phyloP scores from a whole-genome alignment of 331 rosid species.

The Quercus lobata region DNA sequence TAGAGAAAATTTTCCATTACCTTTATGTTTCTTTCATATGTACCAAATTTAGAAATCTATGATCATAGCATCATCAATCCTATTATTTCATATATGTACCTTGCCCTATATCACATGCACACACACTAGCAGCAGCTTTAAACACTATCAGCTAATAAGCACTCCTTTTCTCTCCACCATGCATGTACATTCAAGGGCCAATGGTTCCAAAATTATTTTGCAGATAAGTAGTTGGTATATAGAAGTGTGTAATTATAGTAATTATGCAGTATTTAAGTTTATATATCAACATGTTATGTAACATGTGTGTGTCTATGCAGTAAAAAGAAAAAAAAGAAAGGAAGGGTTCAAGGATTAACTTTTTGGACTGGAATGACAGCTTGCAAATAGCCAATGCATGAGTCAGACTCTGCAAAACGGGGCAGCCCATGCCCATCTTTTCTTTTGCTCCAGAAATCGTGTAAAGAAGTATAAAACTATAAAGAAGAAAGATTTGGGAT shows the following conservation, averaged over 20 bases:
- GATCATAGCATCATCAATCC: conserved; percentile 37
- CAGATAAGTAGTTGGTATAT: conserved; percentile 50
- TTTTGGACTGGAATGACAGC: conserved; percentile 17
- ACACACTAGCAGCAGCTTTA: conserved; percentile 45
- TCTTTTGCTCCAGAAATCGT: conserved; percentile 31
- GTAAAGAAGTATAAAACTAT: neutral
- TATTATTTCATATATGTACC: conserved; percentile 36
- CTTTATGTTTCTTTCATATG: conserved; percentile 39
- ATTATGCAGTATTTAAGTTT: conserved; percentile 33
- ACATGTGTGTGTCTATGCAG: conserved; percentile 10
- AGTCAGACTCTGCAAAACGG: conserved; percentile 28
- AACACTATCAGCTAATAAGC: conserved; percentile 39
- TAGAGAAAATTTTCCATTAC: conserved; percentile 34
- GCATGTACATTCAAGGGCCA: conserved; percentile 48
- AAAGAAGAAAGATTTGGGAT: neutral
- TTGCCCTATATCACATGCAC: conserved; percentile 59
- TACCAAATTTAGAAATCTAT: conserved; percentile 55
- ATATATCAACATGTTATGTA: neutral
- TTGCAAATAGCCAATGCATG: conserved; percentile 37
- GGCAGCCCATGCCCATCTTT: conserved; percentile 13
- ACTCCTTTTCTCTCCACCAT: conserved; percentile 28
- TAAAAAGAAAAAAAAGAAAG: neutral
- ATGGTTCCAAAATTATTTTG: conserved; percentile 31
- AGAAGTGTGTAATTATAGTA: conserved; percentile 15
- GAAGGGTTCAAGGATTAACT: conserved; percentile 20